These are phyloP conservation scores for Neonectria neomacrospora DNA, from an alignment of 2,329 filamentous ascomycete genomes.

Conservation along the genomic window DNA sequence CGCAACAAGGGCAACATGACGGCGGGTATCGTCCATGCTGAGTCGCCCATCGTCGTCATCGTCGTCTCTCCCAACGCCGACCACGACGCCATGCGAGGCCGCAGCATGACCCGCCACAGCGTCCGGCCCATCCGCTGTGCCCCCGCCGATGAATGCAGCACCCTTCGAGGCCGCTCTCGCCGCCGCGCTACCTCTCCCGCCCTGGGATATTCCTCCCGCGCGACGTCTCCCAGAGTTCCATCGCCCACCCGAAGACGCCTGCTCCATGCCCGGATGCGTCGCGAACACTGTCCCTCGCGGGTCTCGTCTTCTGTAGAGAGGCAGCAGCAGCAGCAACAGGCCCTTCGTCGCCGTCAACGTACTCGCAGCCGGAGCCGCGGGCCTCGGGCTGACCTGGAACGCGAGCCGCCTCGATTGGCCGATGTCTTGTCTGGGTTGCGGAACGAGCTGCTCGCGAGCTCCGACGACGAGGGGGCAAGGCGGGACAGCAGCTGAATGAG, in stretches of 20 bases:
- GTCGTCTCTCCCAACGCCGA: constrained; percentile 40
- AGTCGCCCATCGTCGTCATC: constrained; percentile 36
- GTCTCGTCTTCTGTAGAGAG: constrained; percentile 50
- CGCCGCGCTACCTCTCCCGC: constrained; percentile 53
- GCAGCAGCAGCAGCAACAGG: constrained; percentile 44
- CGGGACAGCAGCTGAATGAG: constrained; percentile 25
- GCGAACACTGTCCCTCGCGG: constrained; percentile 58
- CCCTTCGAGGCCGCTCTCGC: constrained; percentile 55
- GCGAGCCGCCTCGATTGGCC: constrained; percentile 37
- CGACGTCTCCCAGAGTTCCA: constrained; percentile 49
- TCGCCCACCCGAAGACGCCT: constrained; percentile 56
- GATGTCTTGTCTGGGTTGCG: constrained; percentile 49
- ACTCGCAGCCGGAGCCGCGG: constrained; percentile 54
- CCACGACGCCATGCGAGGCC: constrained; percentile 50
- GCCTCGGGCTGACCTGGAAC: constrained; percentile 47
- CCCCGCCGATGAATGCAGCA: constrained; percentile 55
- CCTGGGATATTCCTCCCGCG: constrained; percentile 46
- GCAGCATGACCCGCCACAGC: constrained; percentile 50
- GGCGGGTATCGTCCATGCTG: constrained; percentile 37
- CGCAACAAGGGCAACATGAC: constrained; percentile 38
- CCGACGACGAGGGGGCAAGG: constrained; percentile 32
- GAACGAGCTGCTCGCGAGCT: constrained; percentile 49
- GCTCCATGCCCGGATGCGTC: constrained; percentile 54
- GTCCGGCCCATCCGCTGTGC: constrained; percentile 46
- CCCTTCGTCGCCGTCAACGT: constrained; percentile 50